phyloP scores from a whole-genome alignment of 1,139 yeast genomes.

The Protomyces macrosporus region DNA sequence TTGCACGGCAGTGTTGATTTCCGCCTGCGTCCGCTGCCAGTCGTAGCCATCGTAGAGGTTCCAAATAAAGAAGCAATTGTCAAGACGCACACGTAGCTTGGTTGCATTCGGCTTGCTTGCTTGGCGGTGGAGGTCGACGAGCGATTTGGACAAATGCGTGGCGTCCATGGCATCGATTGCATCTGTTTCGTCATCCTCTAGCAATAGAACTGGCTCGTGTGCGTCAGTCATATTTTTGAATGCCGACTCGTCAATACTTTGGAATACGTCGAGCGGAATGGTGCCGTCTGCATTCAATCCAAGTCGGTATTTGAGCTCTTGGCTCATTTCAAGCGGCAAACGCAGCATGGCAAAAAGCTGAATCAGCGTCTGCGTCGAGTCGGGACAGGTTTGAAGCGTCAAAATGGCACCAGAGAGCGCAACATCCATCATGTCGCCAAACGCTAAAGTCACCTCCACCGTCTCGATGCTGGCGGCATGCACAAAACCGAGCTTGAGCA shows the following conservation, averaged over 20 bases:
- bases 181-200: neutral
- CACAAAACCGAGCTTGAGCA: slow-evolving; percentile 30
- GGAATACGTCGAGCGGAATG: slow-evolving; percentile 47
- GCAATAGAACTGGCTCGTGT: neutral
- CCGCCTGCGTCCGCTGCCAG: slow-evolving; percentile 72
- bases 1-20: slow-evolving; percentile 59
- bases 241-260: slow-evolving; percentile 46
- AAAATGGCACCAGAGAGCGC: slow-evolving; percentile 48
- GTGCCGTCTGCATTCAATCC: slow-evolving; percentile 28
- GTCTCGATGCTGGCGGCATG: slow-evolving; percentile 29
- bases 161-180: slow-evolving; percentile 25
- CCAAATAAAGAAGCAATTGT: slow-evolving; percentile 42
- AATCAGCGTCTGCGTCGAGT: slow-evolving; percentile 65
- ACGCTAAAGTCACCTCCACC: neutral
- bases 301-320: slow-evolving; percentile 45
- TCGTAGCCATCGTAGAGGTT: slow-evolving; percentile 86
- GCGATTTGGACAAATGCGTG: slow-evolving; percentile 20
- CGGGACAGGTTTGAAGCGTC: slow-evolving; percentile 68
- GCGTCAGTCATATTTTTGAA: slow-evolving; percentile 31
- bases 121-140: slow-evolving; percentile 11
- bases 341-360: slow-evolving; percentile 69
- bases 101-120: neutral
- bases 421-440: slow-evolving; percentile 15
- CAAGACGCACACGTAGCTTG: slow-evolving; percentile 30
- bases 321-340: slow-evolving; percentile 52